Evolutionary conservation across 345 rosid species (phyloP), one percentile per base, ranked within the genome.

Genomic region (Jatropha curcas): DNA sequence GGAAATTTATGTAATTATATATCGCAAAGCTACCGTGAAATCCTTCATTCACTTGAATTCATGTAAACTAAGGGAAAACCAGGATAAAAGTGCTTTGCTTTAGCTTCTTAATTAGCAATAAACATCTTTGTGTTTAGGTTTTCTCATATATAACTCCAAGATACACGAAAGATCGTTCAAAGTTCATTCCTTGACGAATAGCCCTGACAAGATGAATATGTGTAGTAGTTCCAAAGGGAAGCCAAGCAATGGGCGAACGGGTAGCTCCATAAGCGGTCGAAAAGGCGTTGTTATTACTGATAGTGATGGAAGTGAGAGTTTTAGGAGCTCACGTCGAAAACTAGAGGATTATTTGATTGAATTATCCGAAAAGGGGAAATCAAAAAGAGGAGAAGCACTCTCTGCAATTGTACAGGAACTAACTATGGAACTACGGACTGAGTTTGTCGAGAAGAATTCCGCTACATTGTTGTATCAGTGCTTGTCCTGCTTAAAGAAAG

Each of bases 391-490:
- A 16, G 65, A 39, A 46, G 66, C 66, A 0, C 39, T 71, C 20
- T 22, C 9, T n/a, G 39, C 9, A 1, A 70, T 71, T 39, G 65
- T 59, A n/a, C 28, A 59, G 56, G 74, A 51, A 60, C 39, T 70
- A 10, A 43, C 66, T 5, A 45, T n/a, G 25, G 50, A 17, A 14
- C 19, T 59, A 4, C 17, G 59, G 19, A 11, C 4, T 46, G 16
- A 25, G 1, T 70, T 70, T n/a, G 41, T 45, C 20, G 37, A 70
- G 25, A 57, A 45, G 1, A 70, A 70, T 59, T n/a, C 31, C 14
- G 52, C 35, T 10, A 70, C 65, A 20, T 19, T 70, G 48, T 30
- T 57, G 25, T 28, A 70, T 31, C 56, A 58, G 33, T 70, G 73
- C 55, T 53, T 70, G 16, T 7, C n/a, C 22, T 58, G 13, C 5